Base-by-base conservation (phyloP, 202 grass and related monocot genomes). In the Cymbopogon flexuosus region DNA sequence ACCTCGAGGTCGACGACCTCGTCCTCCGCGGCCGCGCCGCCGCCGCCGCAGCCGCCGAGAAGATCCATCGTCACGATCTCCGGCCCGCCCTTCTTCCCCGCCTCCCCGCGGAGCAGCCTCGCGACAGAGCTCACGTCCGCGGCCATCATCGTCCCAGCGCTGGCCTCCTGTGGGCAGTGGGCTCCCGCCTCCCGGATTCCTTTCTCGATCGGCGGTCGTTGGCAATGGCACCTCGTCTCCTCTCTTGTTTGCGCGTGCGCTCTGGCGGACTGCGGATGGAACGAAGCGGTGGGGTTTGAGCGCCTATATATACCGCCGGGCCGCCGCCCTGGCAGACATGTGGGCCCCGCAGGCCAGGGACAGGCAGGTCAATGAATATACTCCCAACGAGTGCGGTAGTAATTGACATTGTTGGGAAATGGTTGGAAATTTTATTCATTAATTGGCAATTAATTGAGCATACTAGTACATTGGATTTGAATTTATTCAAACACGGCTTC, bases 21-120 rank as follows among this genome's bases (percentile, higher is more conserved):
- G 36, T 88, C 84, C 21, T 76, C 59, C 21, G 63, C 41, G 2
- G 46, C 66, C 2, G 12, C 62, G 65, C 34, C 35, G 60, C 31
- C 35, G 60, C 31, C 39, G 83, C 79, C 67, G 46, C 77, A 77
- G 3, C 84, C 62, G 54, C 89, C 84, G 3, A 94, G 92, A 46
- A 94, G 80, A 72, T 94, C 87, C 89, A 86, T 91, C 30, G 92
- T 94, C 70, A 94, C 92, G 18, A 89, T 79, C 83, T 89, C 88
- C 83, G 62, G 16, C 61, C 61, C 76, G 40, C 69, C 81, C 72
- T 85, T 82, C 81, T 91, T 86, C 27, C 73, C 86, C 4, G 82
- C 78, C 86, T 91, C 86, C 24, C 86, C 64, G 2, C 78, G 78
- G 30, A 91, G 84, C 86, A 89, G 73, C 86, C 81, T 78, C 10